Base-by-base conservation (phyloP, 192 early-diverging fungal species). In the Coemansia biformis region DNA sequence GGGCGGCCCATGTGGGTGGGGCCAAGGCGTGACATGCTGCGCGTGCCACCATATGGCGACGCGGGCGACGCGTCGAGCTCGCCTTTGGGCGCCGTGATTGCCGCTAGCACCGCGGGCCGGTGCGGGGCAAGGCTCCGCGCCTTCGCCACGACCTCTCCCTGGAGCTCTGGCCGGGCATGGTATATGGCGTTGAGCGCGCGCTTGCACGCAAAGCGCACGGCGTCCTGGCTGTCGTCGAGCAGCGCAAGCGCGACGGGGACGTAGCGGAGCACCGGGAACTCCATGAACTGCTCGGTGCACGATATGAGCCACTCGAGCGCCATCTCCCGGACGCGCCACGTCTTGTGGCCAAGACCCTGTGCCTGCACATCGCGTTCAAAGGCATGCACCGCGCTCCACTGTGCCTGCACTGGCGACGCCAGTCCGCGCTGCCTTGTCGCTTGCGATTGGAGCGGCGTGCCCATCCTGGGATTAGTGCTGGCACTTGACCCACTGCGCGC, bases 301-400 rank as follows among this genome's bases (percentile, higher is more conserved):
- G 50, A 38, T 11, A 52, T 54, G 15, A 75, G 33, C 72, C 72
- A 75, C 16, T 75, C 72, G 7, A 75, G 53, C 7, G 48, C 34
- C 72, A 75, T 75, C 50, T 75, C 72, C 2, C 72, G 65, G 35
- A 75, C 72, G 13, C 72, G 38, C 64, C 66, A 75, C 14, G 57
- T 75, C 38, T 64, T 68, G 38, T 75, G 72, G 2, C 37, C 56
- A 23, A 75, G 63, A 8, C 72, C 72, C 22, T 46, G 65, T 30
- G 65, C 18, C 42, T 68, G 66, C 14, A 75, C 51, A n/a, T 75
- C 72, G 40, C 72, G 63, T 43, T 75, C 72, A 33, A 75, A 54
- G n/a, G 34, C 40, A 8, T 5, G 40, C 16, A 38, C 44, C 22
- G 72, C 36, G 30, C 51, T 75, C 72, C 65, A 75, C 26, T 59